These are phyloP conservation scores for Didymella lethalis DNA, from an alignment of 2,329 filamentous ascomycete species.

Conservation along the genomic window DNA sequence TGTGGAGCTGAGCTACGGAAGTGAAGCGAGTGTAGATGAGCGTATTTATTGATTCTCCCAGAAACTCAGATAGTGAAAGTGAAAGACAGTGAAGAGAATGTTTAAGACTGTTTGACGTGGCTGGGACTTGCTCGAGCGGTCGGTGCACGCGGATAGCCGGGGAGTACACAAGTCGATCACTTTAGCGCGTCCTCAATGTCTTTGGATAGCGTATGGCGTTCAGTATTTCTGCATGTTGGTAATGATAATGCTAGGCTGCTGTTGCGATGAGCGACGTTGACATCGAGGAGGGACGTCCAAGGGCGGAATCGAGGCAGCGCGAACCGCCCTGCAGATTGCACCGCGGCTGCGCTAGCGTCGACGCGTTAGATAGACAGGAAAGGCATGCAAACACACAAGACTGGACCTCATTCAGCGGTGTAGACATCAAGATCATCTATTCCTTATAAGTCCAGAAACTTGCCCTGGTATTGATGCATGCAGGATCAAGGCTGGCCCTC, in stretches of 20 bases:
- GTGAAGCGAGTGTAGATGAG: not conserved
- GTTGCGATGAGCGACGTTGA: not conserved
- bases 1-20: not conserved
- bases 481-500: not conserved
- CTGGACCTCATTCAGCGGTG: not conserved
- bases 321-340: slow-evolving; percentile 7
- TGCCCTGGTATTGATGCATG: not conserved
- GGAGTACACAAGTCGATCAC: slow-evolving; percentile 3
- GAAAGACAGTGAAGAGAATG: slow-evolving; percentile 4
- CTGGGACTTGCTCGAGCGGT: slow-evolving; percentile 5
- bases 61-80: slow-evolving; percentile 1
- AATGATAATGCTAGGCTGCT: slow-evolving; percentile 6
- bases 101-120: slow-evolving; percentile 2
- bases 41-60: not conserved
- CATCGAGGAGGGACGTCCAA: not conserved
- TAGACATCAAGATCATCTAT: not conserved
- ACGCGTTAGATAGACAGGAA: not conserved
- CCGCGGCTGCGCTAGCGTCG: slow-evolving; percentile 15
- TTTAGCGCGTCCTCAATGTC: not conserved
- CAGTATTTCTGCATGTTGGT: slow-evolving; percentile 1
- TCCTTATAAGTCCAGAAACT: too few relatives aligned
- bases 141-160: slow-evolving; percentile 4
- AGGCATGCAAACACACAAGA: slow-evolving; percentile 4
- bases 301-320: slow-evolving; percentile 1
- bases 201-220: not conserved